Base-by-base conservation (phyloP, 139 green algal species). In the Chlamydomonas schloesseri region DNA sequence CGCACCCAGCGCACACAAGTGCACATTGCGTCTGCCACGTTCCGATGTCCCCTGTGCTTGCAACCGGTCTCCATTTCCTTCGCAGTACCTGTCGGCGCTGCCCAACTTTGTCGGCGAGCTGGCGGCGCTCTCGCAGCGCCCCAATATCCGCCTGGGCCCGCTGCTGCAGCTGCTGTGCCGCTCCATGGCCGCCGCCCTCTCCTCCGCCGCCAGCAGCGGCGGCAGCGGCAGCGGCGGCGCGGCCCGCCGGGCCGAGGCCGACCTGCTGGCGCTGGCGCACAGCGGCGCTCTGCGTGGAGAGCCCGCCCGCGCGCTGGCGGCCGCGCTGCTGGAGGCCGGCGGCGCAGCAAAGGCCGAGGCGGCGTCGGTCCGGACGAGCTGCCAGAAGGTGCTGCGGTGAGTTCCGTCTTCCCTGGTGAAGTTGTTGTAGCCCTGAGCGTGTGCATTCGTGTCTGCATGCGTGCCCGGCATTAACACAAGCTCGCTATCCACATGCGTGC, bases 91-190 rank as follows among this genome's bases (percentile, higher is more conserved):
- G 42, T 31, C 47, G 47, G 62, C 71, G 23, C 33, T 91, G 21
- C 75, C 69, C n/a, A 82, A 71, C 42, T 37, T 91, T 9, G 74
- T 86, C 0, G 70, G 81, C 31, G 84, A 96, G 75, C 82, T 96
- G 31, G 58, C 71, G 0, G 34, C 73, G 10, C 81, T 96, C 29
- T 53, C 79, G 42, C 62, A 78, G 36, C 87, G 83, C 10, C 84
- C 83, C 53, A 58, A 71, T 53, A 88, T 89, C 20, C 71, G 83
- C 69, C 4, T 92, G 11, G 72, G 17, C 0, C 88, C 89, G 13
- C 88, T 93, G 17, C 34, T 91, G 29, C 23, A 26, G 50, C 82
- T 91, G 29, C 62, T 93, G 11, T 29, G 62, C 14, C 58, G 73
- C 65, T 83, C 87, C 11, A 58, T 94, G 13, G 82, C 58, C 13